A percentile compares a stretch with the other conserved stretches of the same genome.
These are phyloP conservation scores for Colletotrichum scovillei DNA, from an alignment of 2,329 filamentous ascomycete species.

Conservation along the genomic window DNA sequence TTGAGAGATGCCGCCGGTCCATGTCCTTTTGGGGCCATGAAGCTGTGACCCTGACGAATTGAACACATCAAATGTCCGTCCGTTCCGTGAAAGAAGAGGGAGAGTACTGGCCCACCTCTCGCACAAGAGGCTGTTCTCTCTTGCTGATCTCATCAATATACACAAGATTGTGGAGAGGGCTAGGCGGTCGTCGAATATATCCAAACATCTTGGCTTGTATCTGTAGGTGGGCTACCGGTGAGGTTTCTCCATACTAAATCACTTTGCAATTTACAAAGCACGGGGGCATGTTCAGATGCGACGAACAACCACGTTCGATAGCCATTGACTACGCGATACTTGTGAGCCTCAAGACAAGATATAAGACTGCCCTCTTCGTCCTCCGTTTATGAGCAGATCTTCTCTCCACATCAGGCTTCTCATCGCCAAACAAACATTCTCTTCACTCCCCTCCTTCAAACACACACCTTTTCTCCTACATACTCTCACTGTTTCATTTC, in stretches of 20 bases:
- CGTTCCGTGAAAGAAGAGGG: neutral
- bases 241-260: neutral
- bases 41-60: neutral
- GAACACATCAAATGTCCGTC: neutral
- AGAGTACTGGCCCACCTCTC: neutral
- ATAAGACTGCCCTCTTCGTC: slow-evolving; percentile 5
- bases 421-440: slow-evolving; percentile 18
- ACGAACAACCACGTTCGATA: neutral
- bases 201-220: neutral
- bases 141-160: slow-evolving; percentile 10
- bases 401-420: slow-evolving; percentile 13
- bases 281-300: neutral
- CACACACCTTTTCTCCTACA: neutral
- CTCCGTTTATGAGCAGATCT: neutral
- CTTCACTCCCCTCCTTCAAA: neutral
- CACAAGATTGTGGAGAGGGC: slow-evolving; percentile 19
- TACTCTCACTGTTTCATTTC: neutral
- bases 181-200: slow-evolving; percentile 30
- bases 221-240: neutral
- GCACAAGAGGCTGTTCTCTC: too few species aligned
- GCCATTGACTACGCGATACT: neutral
- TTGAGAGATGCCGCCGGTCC: neutral
- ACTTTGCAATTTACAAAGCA: neutral
- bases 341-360: neutral
- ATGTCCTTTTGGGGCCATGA: neutral